Base-by-base conservation (phyloP, 805 yeast genomes). In the Sugiyamaella valdiviana region DNA sequence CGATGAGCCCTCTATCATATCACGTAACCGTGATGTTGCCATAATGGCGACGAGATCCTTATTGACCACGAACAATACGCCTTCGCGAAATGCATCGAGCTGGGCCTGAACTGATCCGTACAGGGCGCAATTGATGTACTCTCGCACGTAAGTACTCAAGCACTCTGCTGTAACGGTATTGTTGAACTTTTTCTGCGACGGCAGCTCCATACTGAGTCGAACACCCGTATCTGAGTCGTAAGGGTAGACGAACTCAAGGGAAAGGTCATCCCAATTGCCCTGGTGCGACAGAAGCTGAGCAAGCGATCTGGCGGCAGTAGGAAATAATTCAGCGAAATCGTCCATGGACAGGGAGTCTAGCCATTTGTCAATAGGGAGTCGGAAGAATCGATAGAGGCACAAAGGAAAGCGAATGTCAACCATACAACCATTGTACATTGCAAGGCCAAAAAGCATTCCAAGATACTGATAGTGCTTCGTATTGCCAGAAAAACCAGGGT, bases 1-100 rank as follows among this genome's bases (percentile, higher is more conserved):
- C 37, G 54, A 62, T 10, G 63, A 63, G 0, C 77, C 79, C 29
- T 78, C 75, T 12, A 74, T 62, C n/a, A 71, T 57, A 2, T 21
- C 15, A 46, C 49, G 48, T n/a, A n/a, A n/a, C n/a, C n/a, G n/a
- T n/a, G n/a, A n/a, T n/a, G n/a, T n/a, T n/a, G n/a, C n/a, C n/a
- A n/a, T n/a, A 15, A 64, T 48, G 6, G 53, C 60, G 6, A 32
- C 21, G 3, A 55, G 36, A 14, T 50, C 36, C 26, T 42, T 45
- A 14, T 51, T 42, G 17, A 63, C 40, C 7, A 60, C 49, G 22
- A 48, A 39, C 10, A 43, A 36, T 49, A 63, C 50, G 3, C 65
- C 65, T 6, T 52, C 47, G 14, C 45, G 16, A 36, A 62, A 62
- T 5, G 61, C 57, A 2, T 49, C 45, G 16, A 56, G 38, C 16